Evolutionary conservation across 306 rosid genomes (phyloP).

Genomic region (Cucurbita pepo): DNA sequence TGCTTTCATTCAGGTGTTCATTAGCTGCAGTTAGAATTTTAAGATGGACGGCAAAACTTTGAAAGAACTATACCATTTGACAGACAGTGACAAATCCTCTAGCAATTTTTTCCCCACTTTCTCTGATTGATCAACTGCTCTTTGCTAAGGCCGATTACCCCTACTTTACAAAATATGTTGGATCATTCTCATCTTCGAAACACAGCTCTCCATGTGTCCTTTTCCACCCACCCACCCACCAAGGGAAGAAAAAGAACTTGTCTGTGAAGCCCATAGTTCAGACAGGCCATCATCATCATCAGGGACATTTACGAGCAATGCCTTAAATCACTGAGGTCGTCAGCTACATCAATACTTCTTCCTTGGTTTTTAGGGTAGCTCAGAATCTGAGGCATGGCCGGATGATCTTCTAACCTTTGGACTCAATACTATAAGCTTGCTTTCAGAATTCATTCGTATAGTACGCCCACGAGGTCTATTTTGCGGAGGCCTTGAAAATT

Average conservation of each 20-base stretch:
- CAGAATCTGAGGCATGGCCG: slow-evolving; percentile 82
- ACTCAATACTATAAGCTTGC: slow-evolving; percentile 21
- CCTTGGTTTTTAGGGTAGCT: slow-evolving; percentile 30
- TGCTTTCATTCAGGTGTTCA: not conserved
- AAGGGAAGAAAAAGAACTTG: not conserved
- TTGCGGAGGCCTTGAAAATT: slow-evolving; percentile 61
- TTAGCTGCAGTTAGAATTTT: not conserved
- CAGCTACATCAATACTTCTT: not conserved
- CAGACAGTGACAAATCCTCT: not conserved
- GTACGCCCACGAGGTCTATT: slow-evolving; percentile 21
- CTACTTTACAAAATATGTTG: not conserved
- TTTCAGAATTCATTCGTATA: slow-evolving; percentile 25
- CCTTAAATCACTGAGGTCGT: not conserved
- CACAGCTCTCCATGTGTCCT: not conserved
- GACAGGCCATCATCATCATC: not conserved
- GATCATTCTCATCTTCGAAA: not conserved
- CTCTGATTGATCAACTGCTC: not conserved
- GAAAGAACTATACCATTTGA: not conserved
- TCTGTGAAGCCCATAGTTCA: not conserved
- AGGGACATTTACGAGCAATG: not conserved
- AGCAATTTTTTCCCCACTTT: not conserved
- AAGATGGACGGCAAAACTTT: not conserved
- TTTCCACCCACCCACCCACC: not conserved
- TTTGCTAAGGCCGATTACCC: not conserved
- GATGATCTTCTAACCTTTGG: slow-evolving; percentile 49